A percentile compares a stretch with the other conserved stretches of the same genome.
These are phyloP conservation scores for Lactarius hengduanensis DNA, from an alignment of 768 basidiomycete species.

Conservation along the genomic window DNA sequence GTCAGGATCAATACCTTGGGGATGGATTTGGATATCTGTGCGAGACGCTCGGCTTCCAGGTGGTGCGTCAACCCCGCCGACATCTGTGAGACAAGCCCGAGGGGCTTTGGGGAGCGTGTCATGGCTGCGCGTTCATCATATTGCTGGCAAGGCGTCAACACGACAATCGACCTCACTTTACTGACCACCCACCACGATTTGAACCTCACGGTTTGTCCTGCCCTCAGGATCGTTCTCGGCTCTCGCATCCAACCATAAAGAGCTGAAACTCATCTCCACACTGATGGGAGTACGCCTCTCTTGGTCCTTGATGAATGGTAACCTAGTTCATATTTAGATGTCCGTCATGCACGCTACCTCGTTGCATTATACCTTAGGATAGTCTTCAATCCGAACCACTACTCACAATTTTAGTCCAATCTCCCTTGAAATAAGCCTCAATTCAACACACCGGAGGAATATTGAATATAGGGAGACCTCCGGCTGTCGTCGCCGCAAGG, in stretches of 20 bases:
- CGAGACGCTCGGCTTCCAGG: slow-evolving; percentile 40
- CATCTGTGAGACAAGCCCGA: slow-evolving; percentile 75
- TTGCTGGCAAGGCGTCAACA: slow-evolving; percentile 36
- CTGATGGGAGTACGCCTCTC: slow-evolving; percentile 49
- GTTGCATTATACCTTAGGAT: slow-evolving; percentile 9
- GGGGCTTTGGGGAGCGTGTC: slow-evolving; percentile 56
- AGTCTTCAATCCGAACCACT: slow-evolving; percentile 31
- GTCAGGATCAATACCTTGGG: slow-evolving; percentile 69
- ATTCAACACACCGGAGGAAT: slow-evolving; percentile 56
- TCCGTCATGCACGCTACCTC: too few relatives aligned
- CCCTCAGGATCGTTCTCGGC: slow-evolving; percentile 53
- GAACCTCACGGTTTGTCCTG: slow-evolving; percentile 63
- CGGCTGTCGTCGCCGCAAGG: slow-evolving; percentile 69
- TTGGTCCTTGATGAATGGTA: slow-evolving; percentile 39
- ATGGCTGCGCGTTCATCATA: slow-evolving; percentile 46
- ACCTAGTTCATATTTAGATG: slow-evolving; percentile 34
- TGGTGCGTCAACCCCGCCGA: slow-evolving; percentile 62
- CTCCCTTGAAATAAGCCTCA: background rate
- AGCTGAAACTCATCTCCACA: slow-evolving; percentile 58
- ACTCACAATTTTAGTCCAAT: background rate
- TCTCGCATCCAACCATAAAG: slow-evolving; percentile 55
- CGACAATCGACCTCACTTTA: background rate
- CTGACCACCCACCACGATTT: slow-evolving; percentile 46
- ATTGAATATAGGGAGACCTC: slow-evolving; percentile 55
- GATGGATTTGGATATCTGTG: slow-evolving; percentile 45